Percentiles rank a stretch among this genome's conserved stretches.
These are phyloP conservation scores for Cordyceps pruinosa DNA, from an alignment of 2,329 filamentous ascomycete genomes.

Conservation along the genomic window DNA sequence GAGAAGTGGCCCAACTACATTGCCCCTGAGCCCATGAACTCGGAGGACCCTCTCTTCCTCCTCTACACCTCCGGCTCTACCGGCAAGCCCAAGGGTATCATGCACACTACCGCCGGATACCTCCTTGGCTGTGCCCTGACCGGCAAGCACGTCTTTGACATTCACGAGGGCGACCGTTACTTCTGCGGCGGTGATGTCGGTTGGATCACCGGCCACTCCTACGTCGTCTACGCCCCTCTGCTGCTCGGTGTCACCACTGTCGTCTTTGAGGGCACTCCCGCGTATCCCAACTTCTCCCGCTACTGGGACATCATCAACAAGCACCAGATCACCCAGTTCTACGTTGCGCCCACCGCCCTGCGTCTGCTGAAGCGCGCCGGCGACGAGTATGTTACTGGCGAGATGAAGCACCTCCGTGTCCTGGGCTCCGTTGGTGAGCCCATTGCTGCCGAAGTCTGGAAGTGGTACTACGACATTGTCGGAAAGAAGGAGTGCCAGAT, in stretches of 20 bases:
- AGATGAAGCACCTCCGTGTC: constrained; percentile 84
- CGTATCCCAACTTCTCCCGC: constrained; percentile 93
- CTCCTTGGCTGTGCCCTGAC: constrained; percentile 89
- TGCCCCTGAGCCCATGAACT: constrained; percentile 78
- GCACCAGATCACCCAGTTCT: constrained; percentile 94
- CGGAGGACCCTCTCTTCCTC: constrained; percentile 93
- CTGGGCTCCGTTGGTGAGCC: constrained; percentile 95
- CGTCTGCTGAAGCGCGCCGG: constrained; percentile 92
- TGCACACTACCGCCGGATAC: constrained; percentile 96
- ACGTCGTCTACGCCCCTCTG: constrained; percentile 93
- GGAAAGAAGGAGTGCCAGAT: constrained; percentile 91
- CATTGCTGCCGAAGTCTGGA: constrained; percentile 97
- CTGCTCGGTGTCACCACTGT: constrained; percentile 90
- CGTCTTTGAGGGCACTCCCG: constrained; percentile 95
- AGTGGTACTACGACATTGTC: constrained; percentile 96
- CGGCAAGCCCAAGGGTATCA: constrained; percentile 96
- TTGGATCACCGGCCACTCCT: constrained; percentile 98
- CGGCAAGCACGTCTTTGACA: constrained; percentile 98
- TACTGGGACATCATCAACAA: constrained; percentile 99
- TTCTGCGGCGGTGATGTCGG: constrained; percentile 98
- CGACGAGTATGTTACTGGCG: constrained; percentile 80
- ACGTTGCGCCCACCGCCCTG: constrained; percentile 91
- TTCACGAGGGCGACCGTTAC: constrained; percentile 87
- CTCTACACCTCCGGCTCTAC: constrained; percentile 98
- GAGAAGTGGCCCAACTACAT: constrained; percentile 95